Conservation (phyloP, 139 green algal species). For the Picochlorum sp. region DNA sequence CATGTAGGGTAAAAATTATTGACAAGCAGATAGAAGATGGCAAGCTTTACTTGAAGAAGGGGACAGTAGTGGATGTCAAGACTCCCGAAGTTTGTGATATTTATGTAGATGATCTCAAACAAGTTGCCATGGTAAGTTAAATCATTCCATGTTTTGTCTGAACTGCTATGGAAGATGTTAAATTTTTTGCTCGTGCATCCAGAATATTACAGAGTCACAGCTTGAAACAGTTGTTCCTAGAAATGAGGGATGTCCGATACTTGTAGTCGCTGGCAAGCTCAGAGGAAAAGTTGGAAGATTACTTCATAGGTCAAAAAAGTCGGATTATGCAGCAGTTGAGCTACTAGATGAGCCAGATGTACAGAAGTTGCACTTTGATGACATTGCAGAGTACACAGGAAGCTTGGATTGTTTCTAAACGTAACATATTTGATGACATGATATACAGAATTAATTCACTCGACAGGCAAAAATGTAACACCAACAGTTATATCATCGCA, state of each 20-base stretch:
- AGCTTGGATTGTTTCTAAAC: background rate
- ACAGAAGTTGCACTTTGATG: slow-evolving; percentile 53
- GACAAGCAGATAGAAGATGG: slow-evolving; percentile 51
- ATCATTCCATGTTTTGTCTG: background rate
- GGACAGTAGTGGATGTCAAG: slow-evolving; percentile 52
- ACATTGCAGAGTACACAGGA: slow-evolving; percentile 46
- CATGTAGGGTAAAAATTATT: slow-evolving; percentile 36
- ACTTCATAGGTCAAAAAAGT: slow-evolving; percentile 26
- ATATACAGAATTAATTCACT: background rate
- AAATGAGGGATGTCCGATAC: slow-evolving; percentile 34
- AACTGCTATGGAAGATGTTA: no score
- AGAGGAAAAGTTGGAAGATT: slow-evolving; percentile 40
- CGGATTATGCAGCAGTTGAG: slow-evolving; percentile 54
- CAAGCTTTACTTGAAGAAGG: slow-evolving; percentile 68
- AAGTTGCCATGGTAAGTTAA: slow-evolving; percentile 29
- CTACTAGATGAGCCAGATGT: slow-evolving; percentile 45
- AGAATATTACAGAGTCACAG: slow-evolving; percentile 33
- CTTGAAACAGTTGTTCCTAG: slow-evolving; percentile 74
- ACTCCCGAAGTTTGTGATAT: slow-evolving; percentile 45
- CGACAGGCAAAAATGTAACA: slow-evolving; percentile 19
- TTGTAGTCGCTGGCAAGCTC: slow-evolving; percentile 48
- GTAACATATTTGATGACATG: background rate
- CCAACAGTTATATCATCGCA: slow-evolving; percentile 35
- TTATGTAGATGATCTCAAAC: slow-evolving; percentile 36
- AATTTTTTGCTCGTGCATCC: no score